Percentiles rank a stretch among this genome's conserved stretches.
Evolutionary conservation across 345 rosid genomes (phyloP).

Genomic region (Orychophragmus violaceus): DNA sequence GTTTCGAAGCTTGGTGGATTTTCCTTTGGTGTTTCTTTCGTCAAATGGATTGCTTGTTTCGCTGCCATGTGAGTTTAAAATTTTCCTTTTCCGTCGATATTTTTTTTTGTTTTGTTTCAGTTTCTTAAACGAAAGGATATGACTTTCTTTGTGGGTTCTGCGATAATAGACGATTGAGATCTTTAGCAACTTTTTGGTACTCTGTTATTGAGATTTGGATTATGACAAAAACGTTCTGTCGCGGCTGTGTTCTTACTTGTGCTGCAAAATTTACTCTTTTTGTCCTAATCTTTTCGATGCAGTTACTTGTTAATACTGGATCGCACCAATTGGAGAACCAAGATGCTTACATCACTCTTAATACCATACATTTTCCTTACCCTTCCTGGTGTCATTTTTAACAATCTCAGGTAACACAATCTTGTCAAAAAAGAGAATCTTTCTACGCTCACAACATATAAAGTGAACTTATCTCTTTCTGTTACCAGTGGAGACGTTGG

Average conservation of each 20-base stretch:
- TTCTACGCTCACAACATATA: background rate
- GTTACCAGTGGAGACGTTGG: constrained; percentile 71
- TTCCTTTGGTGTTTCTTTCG: constrained; percentile 64
- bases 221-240: too few species aligned
- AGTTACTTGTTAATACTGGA: constrained; percentile 84
- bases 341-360: constrained; percentile 83
- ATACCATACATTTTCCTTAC: constrained; percentile 88
- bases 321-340: constrained; percentile 90
- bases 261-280: background rate
- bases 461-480: background rate
- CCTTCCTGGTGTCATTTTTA: constrained; percentile 55
- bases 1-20: constrained; percentile 62
- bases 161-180: background rate
- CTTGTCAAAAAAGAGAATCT: background rate
- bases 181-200: background rate
- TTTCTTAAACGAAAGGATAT: background rate
- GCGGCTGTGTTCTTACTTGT: too few species aligned
- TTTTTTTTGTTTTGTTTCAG: constrained; percentile 13
- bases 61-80: constrained; percentile 87
- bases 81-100: too few species aligned
- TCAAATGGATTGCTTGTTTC: constrained; percentile 74
- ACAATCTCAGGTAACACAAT: constrained; percentile 55
- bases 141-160: background rate
- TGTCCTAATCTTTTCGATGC: background rate
- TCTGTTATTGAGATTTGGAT: constrained; percentile 3